Evolutionary conservation across 2,329 filamentous ascomycete genomes (phyloP).

Genomic region (Pseudocercospora fuligena): DNA sequence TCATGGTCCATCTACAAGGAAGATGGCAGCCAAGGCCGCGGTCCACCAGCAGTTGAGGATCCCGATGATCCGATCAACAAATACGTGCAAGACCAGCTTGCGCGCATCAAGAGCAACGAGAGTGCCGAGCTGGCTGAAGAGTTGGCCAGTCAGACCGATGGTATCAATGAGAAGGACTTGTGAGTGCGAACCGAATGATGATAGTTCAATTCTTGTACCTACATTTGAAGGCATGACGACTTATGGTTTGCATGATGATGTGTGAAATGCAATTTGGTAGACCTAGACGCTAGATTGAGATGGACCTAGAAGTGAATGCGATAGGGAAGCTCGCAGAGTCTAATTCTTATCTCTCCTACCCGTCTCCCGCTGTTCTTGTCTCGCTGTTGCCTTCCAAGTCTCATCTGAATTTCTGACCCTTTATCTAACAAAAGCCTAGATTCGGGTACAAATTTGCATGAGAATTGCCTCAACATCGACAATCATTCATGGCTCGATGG

Average conservation of each 20-base stretch:
- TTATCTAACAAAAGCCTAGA: too few species aligned
- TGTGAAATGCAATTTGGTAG: not conserved
- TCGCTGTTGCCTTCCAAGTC: too few species aligned
- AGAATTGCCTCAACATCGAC: too few species aligned
- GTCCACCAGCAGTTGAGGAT: conserved; percentile 39
- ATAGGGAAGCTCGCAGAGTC: not conserved
- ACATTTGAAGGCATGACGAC: not conserved
- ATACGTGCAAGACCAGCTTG: conserved; percentile 82
- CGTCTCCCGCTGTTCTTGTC: too few species aligned
- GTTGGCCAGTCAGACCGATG: conserved; percentile 59
- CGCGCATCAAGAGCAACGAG: conserved; percentile 68
- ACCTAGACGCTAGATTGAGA: conserved; percentile 2
- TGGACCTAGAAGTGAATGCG: conserved; percentile 1
- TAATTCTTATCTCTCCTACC: not conserved
- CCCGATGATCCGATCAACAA: conserved; percentile 69
- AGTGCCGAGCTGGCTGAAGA: conserved; percentile 63
- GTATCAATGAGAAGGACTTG: conserved; percentile 28
- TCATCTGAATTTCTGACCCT: too few species aligned
- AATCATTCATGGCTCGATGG: too few species aligned
- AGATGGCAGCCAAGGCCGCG: conserved; percentile 49
- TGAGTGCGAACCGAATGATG: not conserved
- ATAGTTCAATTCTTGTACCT: not conserved
- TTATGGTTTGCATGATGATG: not conserved
- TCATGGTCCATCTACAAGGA: conserved; percentile 58
- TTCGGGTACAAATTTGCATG: too few species aligned